phyloP scores from a whole-genome alignment of 2,329 filamentous ascomycete species.

The Fusarium solani-melongenae region DNA sequence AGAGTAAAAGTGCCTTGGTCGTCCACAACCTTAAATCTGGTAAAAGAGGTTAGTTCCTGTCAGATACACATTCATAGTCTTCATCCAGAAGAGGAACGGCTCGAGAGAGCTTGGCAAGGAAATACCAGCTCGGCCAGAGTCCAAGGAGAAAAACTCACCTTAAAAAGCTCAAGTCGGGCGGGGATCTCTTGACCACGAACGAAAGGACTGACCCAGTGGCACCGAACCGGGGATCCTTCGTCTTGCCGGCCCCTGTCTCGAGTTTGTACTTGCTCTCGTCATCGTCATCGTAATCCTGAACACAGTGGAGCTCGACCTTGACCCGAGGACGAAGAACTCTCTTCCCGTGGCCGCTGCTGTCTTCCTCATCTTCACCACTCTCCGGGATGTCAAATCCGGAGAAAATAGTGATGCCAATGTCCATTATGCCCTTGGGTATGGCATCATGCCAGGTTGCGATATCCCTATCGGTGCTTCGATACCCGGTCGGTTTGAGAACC shows the following conservation, averaged over 20 bases:
- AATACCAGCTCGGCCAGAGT: not conserved
- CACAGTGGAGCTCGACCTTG: not conserved
- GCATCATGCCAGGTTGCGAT: not conserved
- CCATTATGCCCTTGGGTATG: not conserved
- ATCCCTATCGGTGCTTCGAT: conserved; percentile 44
- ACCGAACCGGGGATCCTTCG: not conserved
- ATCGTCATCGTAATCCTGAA: not conserved
- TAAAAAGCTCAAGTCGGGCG: not conserved
- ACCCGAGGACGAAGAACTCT: not conserved
- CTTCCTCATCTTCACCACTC: not conserved
- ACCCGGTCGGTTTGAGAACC: conserved; percentile 83
- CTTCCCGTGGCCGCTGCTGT: not conserved
- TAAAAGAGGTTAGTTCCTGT: not conserved
- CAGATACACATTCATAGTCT: no score
- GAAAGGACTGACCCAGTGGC: not conserved
- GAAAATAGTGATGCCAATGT: not conserved
- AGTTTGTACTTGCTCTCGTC: not conserved
- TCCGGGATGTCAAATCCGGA: not conserved
- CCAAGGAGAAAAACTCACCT: not conserved
- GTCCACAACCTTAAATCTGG: not conserved
- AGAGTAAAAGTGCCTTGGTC: no score
- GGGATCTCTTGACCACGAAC: not conserved
- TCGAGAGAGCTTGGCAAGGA: no score
- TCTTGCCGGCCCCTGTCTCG: not conserved
- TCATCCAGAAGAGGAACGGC: no score